Base-by-base conservation (phyloP, 805 yeast species). In the Schizosaccharomyces lindneri region DNA sequence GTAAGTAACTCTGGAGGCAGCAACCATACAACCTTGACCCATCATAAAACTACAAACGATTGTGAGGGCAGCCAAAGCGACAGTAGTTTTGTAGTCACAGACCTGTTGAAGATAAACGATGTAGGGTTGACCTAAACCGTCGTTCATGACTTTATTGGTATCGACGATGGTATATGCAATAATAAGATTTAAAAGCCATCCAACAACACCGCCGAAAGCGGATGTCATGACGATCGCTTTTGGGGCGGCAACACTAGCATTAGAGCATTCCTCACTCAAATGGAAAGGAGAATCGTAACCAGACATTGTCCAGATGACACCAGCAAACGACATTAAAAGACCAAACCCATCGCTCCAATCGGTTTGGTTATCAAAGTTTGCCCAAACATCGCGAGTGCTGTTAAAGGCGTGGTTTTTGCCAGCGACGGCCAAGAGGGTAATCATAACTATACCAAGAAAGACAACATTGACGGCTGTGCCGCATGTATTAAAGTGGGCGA, bases 231-330 rank as follows among this genome's bases (percentile, higher is more conserved):
- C 79, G 65, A 82, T 82, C 36, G 85, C 85, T 63, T 76, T 75
- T n/a, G 87, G 87, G 9, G 83, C 81, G 4, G 84, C 85, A 15
- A 73, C 70, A 43, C 78, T 72, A 5, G 86, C 84, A 67, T 82
- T 81, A 61, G 81, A 72, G 65, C 83, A 79, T 67, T 83, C 88
- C 71, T 83, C 89, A n/a, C 85, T 76, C 64, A 83, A 73, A 67
- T 84, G 87, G 73, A 82, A 83, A 0, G 87, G 85, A 27, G 85
- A 80, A 68, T 83, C 87, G 67, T 81, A 84, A 29, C 87, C 60
- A 19, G 43, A 27, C 59, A 62, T 60, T 27, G 66, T 64, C 84
- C 84, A 81, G 63, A 80, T 78, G 46, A 78, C 82, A n/a, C 83
- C 81, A 67, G 79, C 68, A 70, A 80, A 80, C 4, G 80, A 73